Percentiles rank a stretch among this genome's conserved stretches.
Conservation (phyloP, 371 early-diverging fungal species). For the Mortierella sp. region DNA sequence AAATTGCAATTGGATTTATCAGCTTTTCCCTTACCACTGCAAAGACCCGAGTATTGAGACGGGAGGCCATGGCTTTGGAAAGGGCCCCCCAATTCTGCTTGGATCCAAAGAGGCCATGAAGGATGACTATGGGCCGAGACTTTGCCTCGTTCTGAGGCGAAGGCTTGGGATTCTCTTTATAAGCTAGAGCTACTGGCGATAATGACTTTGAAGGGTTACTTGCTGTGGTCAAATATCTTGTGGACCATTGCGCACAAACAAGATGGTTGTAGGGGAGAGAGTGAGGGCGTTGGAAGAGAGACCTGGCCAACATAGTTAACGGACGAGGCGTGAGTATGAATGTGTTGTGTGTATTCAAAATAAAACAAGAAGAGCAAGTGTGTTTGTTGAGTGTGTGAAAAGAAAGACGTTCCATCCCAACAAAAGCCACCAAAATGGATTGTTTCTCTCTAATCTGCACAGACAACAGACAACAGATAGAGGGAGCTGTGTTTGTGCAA, state of each 20-base stretch:
- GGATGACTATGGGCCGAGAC: conserved; percentile 73
- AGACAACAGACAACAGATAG: no score
- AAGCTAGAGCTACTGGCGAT: conserved; percentile 34
- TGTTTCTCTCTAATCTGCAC: no score
- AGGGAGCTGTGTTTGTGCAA: no score
- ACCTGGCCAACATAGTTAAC: conserved; percentile 17
- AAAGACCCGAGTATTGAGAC: conserved; percentile 72
- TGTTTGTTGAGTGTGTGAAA: neutral
- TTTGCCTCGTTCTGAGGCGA: conserved; percentile 17
- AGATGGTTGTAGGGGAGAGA: neutral
- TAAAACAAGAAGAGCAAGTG: no score
- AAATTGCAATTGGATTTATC: neutral
- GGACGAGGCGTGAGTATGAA: neutral
- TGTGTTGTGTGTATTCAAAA: neutral
- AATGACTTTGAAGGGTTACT: neutral
- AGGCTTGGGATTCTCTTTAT: conserved; percentile 29
- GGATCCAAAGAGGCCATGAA: conserved; percentile 95
- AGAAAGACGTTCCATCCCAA: neutral
- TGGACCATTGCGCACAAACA: neutral
- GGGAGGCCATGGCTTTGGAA: conserved; percentile 76
- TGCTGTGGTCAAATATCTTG: conserved; percentile 25
- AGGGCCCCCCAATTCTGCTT: conserved; percentile 95
- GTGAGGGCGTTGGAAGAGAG: neutral
- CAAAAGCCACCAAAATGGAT: neutral
- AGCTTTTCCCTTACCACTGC: conserved; percentile 57